Base-by-base conservation (phyloP, 495 filamentous ascomycete species). In the Cenococcum geophilum region DNA sequence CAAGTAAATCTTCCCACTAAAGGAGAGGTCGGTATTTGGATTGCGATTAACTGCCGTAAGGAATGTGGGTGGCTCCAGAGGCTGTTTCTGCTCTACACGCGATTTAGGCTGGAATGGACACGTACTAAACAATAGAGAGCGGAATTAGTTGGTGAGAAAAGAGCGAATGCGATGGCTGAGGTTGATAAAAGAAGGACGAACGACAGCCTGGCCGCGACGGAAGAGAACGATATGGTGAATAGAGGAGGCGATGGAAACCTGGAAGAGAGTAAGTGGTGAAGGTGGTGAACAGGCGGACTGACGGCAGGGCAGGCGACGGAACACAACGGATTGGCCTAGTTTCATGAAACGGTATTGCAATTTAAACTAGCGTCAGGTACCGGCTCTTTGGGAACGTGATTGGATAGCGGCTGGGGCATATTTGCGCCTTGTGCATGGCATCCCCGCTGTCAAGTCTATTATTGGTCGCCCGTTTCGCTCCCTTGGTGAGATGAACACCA, bases 101-200 rank as follows among this genome's bases (percentile, higher is more conserved):
- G 56, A 61, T 60, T 6, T 23, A 5, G 49, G 49, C 43, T 22
- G 65, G 65, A 68, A 64, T 64, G 61, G 25, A 14, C n/a, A n/a
- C n/a, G 35, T 50, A 45, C 27, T 32, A 53, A 48, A 57, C 40
- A 32, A 57, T 18, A 21, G 20, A 32, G 27, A 32, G 27, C 27
- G 27, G 27, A 32, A 32, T 32, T 32, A 32, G 27, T 32, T 32
- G 27, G 27, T 32, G 21, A 25, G n/a, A 54, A 64, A 60, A 42
- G 66, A 68, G 65, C 34, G 65, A 64, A 64, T 61, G 65, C 66
- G 66, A 68, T 27, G 66, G 62, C 66, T 68, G 62, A 47, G 62
- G 48, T 68, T 61, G 66, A 65, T 68, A 59, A 68, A 68, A 58
- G 66, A 68, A 68, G 66, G 66, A 48, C 66, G 65, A 68, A 68